Evolutionary conservation across 106 monocot species (phyloP).

Genomic region (Alisma plantagoaquatica): DNA sequence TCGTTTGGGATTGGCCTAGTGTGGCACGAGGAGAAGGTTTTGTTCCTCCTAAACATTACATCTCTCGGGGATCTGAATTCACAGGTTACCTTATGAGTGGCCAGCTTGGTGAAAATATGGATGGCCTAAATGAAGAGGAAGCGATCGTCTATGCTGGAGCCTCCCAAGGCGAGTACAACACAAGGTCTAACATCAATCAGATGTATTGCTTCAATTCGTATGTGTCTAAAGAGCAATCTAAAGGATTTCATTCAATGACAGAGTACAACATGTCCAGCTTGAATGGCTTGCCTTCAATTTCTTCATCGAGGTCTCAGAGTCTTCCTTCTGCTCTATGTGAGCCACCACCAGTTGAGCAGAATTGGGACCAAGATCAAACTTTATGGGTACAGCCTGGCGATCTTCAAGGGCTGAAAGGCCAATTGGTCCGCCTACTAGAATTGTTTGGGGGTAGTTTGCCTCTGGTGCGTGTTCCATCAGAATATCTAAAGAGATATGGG

Average conservation of each 20-base stretch:
- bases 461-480: conserved; percentile 55
- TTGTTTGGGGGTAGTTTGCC: conserved; percentile 63
- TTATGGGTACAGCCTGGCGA: conserved; percentile 74
- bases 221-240: conserved; percentile 15
- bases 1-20: conserved; percentile 94
- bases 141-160: conserved; percentile 50
- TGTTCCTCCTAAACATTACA: conserved; percentile 33
- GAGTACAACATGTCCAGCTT: conserved; percentile 17
- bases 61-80: conserved; percentile 19
- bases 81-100: conserved; percentile 15
- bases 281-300: conserved; percentile 4
- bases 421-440: conserved; percentile 49
- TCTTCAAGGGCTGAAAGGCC: conserved; percentile 65
- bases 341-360: conserved; percentile 16
- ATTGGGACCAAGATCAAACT: conserved; percentile 12
- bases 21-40: conserved; percentile 80
- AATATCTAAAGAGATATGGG: conserved; percentile 62
- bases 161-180: conserved; percentile 16
- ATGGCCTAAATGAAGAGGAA: conserved; percentile 64
- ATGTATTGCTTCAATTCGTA: conserved; percentile 19
- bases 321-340: conserved; percentile 30
- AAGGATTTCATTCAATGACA: conserved; percentile 4
- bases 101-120: conserved; percentile 12
- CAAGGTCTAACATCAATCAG: conserved; percentile 16
- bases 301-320: conserved; percentile 39